Percentiles rank a stretch among this genome's conserved stretches.
Conservation (phyloP, 2,329 filamentous ascomycete species). For the Grosmannia serpens region DNA sequence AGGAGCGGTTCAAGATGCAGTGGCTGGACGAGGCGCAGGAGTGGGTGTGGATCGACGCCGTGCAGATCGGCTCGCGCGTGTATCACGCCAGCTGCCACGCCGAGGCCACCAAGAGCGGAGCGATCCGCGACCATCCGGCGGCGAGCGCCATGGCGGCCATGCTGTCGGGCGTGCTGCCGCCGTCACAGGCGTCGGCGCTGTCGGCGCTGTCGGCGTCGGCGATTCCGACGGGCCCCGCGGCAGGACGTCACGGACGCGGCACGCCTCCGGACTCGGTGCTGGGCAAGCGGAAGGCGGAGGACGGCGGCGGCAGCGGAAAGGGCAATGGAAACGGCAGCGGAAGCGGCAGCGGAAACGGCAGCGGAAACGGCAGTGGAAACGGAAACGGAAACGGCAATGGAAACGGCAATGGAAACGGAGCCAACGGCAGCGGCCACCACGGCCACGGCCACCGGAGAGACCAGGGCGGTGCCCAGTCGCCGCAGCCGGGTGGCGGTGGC, state of each 20-base stretch:
- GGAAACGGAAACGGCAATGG: not conserved
- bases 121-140: constrained; percentile 14
- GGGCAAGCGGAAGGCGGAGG: constrained; percentile 11
- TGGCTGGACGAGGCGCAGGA: constrained; percentile 92
- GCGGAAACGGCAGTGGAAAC: not conserved
- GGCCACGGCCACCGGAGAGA: too few relatives aligned
- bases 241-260: not conserved
- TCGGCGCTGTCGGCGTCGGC: not conserved
- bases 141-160: constrained; percentile 8
- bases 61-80: constrained; percentile 63
- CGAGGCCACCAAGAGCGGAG: constrained; percentile 62
- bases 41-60: constrained; percentile 91
- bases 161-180: constrained; percentile 2
- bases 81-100: constrained; percentile 86
- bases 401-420: not conserved
- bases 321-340: not conserved
- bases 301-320: not conserved
- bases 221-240: not conserved
- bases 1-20: constrained; percentile 85
- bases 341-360: not conserved
- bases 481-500: not conserved
- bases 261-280: constrained; percentile 9
- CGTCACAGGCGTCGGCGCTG: constrained; percentile 9
- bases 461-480: not conserved
- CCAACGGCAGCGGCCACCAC: too few relatives aligned